A percentile compares a stretch with the other conserved stretches of the same genome.
These are phyloP conservation scores for Pichia eremophila DNA, from an alignment of 805 yeast species.

Conservation along the genomic window DNA sequence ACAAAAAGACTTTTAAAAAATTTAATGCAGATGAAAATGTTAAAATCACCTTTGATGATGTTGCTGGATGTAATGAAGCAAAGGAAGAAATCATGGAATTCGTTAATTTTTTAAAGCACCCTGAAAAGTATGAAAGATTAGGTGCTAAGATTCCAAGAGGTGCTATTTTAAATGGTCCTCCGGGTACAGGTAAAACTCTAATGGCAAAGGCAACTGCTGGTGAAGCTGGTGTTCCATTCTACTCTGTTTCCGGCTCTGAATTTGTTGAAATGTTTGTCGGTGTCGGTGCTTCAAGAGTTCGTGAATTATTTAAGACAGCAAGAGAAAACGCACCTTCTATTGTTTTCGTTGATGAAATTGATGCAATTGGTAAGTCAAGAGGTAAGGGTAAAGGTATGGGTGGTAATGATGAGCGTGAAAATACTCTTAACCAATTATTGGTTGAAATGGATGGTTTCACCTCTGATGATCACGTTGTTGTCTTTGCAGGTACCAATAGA, in stretches of 20 bases:
- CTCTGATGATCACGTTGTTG: conserved; percentile 83
- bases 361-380: conserved; percentile 88
- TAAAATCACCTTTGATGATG: conserved; percentile 75
- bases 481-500: conserved; percentile 90
- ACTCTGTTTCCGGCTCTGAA: conserved; percentile 87
- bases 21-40: conserved; percentile 80
- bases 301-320: conserved; percentile 86
- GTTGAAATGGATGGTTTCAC: conserved; percentile 96
- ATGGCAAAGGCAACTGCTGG: conserved; percentile 95
- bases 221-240: conserved; percentile 91
- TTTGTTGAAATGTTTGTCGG: conserved; percentile 97
- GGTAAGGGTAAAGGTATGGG: conserved; percentile 66
- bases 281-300: conserved; percentile 91
- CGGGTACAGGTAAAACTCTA: conserved; percentile 94
- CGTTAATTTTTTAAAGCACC: conserved; percentile 80
- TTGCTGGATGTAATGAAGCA: conserved; percentile 92
- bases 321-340: conserved; percentile 85
- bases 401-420: conserved; percentile 87
- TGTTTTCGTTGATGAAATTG: conserved; percentile 89
- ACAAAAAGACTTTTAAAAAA: conserved; percentile 70
- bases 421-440: conserved; percentile 81
- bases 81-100: conserved; percentile 94
- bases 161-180: conserved; percentile 89
- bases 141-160: conserved; percentile 96
- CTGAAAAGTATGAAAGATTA: conserved; percentile 70